Evolutionary conservation across 2,329 filamentous ascomycete genomes (phyloP).

Genomic region (Monilinia polystroma): DNA sequence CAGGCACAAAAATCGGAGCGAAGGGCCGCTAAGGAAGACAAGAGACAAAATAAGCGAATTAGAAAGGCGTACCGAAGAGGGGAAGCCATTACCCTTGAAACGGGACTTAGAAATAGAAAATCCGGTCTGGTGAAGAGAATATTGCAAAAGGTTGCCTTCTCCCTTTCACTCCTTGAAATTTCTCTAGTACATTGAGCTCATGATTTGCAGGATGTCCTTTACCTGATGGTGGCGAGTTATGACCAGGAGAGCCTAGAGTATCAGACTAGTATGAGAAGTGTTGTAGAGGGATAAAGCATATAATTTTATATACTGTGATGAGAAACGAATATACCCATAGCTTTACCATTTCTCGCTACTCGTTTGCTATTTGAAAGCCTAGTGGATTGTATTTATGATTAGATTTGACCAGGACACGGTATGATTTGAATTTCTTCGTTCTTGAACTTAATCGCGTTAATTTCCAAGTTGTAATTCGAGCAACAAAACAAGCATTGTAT

Average conservation of each 20-base stretch:
- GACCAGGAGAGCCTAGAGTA: slow-evolving; percentile 7
- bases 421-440: too few relatives aligned
- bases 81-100: slow-evolving; percentile 26
- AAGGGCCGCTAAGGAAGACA: background rate
- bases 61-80: slow-evolving; percentile 23
- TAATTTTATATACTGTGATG: too few relatives aligned
- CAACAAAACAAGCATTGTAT: too few relatives aligned
- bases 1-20: slow-evolving; percentile 6
- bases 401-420: too few relatives aligned
- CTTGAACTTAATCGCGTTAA: too few relatives aligned
- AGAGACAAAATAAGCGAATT: slow-evolving; percentile 19
- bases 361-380: too few relatives aligned
- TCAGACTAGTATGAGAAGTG: slow-evolving; percentile 12
- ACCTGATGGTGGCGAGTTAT: slow-evolving; percentile 49
- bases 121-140: slow-evolving; percentile 34
- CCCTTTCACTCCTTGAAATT: background rate
- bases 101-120: slow-evolving; percentile 22
- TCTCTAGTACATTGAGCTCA: slow-evolving; percentile 14
- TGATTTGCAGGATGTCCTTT: slow-evolving; percentile 46
- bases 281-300: background rate
- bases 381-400: too few relatives aligned
- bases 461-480: too few relatives aligned
- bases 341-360: too few relatives aligned
- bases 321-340: too few relatives aligned
- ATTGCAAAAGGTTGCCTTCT: slow-evolving; percentile 37